Conservation (phyloP, 768 basidiomycete genomes). For the Termitomyces heimii region DNA sequence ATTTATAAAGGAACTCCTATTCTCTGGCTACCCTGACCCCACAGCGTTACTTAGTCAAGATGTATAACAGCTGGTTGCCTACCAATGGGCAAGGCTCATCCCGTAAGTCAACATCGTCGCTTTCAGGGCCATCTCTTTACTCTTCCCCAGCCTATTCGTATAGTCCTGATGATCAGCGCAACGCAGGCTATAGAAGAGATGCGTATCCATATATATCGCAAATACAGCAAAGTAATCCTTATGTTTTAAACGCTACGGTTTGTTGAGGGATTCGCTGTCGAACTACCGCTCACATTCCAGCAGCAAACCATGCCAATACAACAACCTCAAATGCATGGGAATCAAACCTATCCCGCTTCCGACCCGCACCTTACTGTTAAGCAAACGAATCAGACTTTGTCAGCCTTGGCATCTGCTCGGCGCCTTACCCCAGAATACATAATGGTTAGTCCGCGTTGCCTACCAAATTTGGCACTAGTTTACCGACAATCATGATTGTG, state of each 20-base stretch:
- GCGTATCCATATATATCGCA: neutral
- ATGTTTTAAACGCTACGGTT: conserved; percentile 8
- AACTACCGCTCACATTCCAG: neutral
- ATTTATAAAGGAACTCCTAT: conserved; percentile 1
- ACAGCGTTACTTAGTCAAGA: neutral
- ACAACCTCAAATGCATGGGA: neutral
- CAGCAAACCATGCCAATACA: conserved; percentile 2
- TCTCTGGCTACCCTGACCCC: neutral
- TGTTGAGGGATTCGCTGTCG: neutral
- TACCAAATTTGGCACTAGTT: neutral
- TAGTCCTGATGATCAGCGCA: conserved; percentile 6
- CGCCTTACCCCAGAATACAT: conserved; percentile 13
- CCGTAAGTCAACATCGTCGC: neutral
- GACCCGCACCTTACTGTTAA: conserved; percentile 15
- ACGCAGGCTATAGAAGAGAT: neutral
- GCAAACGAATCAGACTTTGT: conserved; percentile 18
- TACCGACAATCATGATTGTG: neutral
- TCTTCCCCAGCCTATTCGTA: conserved; percentile 3
- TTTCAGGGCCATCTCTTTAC: neutral
- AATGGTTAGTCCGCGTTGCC: conserved; percentile 2
- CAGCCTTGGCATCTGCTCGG: conserved; percentile 15
- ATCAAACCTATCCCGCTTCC: conserved; percentile 6
- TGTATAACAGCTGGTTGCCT: conserved; percentile 13
- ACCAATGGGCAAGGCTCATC: conserved; percentile 6
- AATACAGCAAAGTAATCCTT: conserved; percentile 2